Evolutionary conservation across 202 grass and related monocot species (phyloP).

Genomic region (Eragrostis tef): DNA sequence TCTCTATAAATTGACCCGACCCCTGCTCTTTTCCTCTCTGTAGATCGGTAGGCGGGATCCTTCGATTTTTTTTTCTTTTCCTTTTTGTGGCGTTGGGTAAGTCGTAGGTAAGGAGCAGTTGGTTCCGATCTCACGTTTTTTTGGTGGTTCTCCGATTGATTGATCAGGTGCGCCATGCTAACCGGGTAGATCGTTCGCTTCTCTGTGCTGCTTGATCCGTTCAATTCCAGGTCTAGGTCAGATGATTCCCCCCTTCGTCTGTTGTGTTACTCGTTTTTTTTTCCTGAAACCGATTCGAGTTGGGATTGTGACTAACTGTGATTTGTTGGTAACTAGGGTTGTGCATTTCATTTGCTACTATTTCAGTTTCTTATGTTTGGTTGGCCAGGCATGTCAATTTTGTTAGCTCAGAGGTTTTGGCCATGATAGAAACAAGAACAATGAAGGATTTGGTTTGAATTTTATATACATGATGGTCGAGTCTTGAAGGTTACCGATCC

Average conservation of each 20-base stretch:
- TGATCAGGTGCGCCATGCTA: neutral
- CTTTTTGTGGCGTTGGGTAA: neutral
- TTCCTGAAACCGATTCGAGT: neutral
- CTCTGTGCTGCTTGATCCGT: neutral
- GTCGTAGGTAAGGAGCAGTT: neutral
- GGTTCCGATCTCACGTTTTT: neutral
- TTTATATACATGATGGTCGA: too few species aligned
- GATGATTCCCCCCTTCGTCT: neutral
- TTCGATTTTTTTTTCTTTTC: neutral
- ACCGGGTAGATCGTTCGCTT: neutral
- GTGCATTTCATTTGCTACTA: neutral
- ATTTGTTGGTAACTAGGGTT: neutral
- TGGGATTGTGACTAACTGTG: neutral
- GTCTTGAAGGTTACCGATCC: neutral
- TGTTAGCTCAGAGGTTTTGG: neutral
- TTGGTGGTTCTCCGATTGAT: neutral
- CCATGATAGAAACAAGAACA: neutral
- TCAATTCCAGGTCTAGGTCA: neutral
- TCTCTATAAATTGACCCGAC: neutral
- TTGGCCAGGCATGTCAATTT: too few species aligned
- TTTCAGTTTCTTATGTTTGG: too few species aligned
- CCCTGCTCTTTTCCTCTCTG: neutral
- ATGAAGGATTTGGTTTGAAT: conserved; percentile 16
- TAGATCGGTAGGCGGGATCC: neutral
- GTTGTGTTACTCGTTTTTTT: neutral